Evolutionary conservation across 1,284 basidiomycete genomes (phyloP), one percentile per base, ranked within the genome.

Genomic region (Microbotryum saponariae): DNA sequence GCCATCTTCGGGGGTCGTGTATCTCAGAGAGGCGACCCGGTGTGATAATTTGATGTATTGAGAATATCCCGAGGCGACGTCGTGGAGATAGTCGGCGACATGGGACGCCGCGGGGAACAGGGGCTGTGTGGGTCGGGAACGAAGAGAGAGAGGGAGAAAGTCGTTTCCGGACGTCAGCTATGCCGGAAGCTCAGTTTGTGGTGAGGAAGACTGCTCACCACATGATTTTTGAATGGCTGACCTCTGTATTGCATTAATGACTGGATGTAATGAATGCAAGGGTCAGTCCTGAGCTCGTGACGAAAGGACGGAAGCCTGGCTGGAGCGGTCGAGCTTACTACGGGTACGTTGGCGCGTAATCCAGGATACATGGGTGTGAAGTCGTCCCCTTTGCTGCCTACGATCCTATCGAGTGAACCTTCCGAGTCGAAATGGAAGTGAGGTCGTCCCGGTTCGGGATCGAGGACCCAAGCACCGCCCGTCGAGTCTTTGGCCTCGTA

Each of bases 261-360:
- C 37, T 42, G 37, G 14, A 42, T 66, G 67, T 1, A 75, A 62
- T 12, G 74, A 60, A 54, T 75, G 74, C 64, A 3, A 4, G 53
- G 1, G 46, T 60, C 2, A 7, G 14, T 0, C 47, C 61, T 62
- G 64, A 47, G 14, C 64, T 44, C 0, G 66, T 48, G 21, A 68
- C 44, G n/a, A n/a, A n/a, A n/a, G 1, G 62, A 54, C 3, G 44
- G 31, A 27, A 6, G 27, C 27, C 6, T 27, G 27, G 27, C 6
- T 6, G 27, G 27, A 27, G 27, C 6, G 6, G 5, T 6, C 27
- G 27, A 42, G 37, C 37, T 42, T 16, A 42, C 76, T 46, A 73
- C 70, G 7, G 78, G 73, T 9, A 78, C 65, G 62, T 78, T 79
- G 9, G 77, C 77, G 7, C 70, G 57, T 18, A 78, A 67, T 8